phyloP scores from a whole-genome alignment of 148 eudicot genomes.

The Fallopia convolvulus region DNA sequence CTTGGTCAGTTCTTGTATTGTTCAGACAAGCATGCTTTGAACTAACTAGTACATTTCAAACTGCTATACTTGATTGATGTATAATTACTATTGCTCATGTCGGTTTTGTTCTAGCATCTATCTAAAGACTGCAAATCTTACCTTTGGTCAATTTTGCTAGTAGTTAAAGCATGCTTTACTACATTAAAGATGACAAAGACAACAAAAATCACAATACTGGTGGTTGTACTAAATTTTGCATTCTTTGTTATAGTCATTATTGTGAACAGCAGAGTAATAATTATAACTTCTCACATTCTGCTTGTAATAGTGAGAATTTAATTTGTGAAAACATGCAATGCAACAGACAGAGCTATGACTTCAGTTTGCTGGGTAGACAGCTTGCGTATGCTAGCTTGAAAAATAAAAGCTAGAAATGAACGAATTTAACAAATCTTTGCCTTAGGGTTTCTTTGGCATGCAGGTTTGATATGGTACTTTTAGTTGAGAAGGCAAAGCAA shows the following conservation, averaged over 20 bases:
- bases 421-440: too few species aligned
- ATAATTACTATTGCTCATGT: background rate
- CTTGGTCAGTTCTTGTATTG: too few species aligned
- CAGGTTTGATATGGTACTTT: background rate
- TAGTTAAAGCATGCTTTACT: background rate
- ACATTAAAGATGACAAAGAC: background rate
- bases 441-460: too few species aligned
- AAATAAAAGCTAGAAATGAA: background rate
- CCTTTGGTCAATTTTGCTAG: background rate
- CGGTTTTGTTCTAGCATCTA: background rate
- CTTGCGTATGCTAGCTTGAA: background rate
- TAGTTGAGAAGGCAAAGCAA: background rate
- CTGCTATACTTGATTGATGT: background rate
- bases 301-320: background rate
- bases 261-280: background rate
- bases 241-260: background rate
- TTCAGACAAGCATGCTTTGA: too few species aligned
- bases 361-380: background rate
- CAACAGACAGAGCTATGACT: background rate
- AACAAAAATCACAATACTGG: background rate
- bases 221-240: background rate
- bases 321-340: background rate
- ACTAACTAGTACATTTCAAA: background rate
- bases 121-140: background rate
- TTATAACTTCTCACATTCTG: background rate